These are phyloP conservation scores for Mesembryanthemum crystallinum DNA, from an alignment of 148 eudicot species.

Conservation along the genomic window DNA sequence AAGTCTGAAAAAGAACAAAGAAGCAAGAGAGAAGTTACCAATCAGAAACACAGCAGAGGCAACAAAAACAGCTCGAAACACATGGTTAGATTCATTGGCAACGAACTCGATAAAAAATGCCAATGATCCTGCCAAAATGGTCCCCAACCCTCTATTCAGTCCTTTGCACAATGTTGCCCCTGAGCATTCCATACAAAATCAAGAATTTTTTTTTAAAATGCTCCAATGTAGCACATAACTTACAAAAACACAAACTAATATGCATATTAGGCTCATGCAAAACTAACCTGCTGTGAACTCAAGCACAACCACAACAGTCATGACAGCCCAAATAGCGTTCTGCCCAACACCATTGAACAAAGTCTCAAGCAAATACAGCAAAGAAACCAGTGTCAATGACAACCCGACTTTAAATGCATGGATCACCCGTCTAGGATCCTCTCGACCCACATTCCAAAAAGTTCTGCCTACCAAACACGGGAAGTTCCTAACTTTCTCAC, in stretches of 20 bases:
- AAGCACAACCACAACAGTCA: slow-evolving; percentile 94
- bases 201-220: not conserved
- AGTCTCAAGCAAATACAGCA: slow-evolving; percentile 74
- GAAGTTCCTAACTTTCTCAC: slow-evolving; percentile 24
- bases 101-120: slow-evolving; percentile 69
- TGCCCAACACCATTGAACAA: slow-evolving; percentile 63
- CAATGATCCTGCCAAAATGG: slow-evolving; percentile 72
- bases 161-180: slow-evolving; percentile 98
- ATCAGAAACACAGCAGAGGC: slow-evolving; percentile 63
- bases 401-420: slow-evolving; percentile 83
- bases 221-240: not conserved
- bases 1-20: not conserved
- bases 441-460: slow-evolving; percentile 54
- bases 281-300: slow-evolving; percentile 86
- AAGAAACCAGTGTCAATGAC: slow-evolving; percentile 68
- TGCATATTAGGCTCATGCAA: no score
- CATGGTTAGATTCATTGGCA: slow-evolving; percentile 44
- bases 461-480: slow-evolving; percentile 32
- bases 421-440: slow-evolving; percentile 70
- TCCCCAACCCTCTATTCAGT: slow-evolving; percentile 84
- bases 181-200: slow-evolving; percentile 15
- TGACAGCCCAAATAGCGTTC: slow-evolving; percentile 88
- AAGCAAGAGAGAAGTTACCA: slow-evolving; percentile 37
- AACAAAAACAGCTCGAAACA: slow-evolving; percentile 64
- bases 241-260: not conserved